Evolutionary conservation across 805 yeast genomes (phyloP), one percentile per base, ranked within the genome.

Genomic region (Sungouiozyma intestinalis): DNA sequence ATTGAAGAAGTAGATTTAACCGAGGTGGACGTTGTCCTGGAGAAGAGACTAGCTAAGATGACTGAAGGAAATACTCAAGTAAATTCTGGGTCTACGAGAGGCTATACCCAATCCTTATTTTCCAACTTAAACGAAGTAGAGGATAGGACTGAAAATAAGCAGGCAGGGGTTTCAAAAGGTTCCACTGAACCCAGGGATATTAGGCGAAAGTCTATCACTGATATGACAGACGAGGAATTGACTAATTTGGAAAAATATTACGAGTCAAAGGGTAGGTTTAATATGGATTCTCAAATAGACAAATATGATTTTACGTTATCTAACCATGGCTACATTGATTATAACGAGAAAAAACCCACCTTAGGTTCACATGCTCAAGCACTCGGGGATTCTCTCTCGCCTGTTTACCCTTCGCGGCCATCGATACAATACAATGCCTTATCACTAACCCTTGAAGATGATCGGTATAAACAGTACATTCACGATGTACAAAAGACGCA

Each of bases 391-490:
- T 50, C 60, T 6, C 41, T 53, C 21, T 48, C 52, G 2, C 53
- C 53, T 13, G 50, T 52, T 7, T 62, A 62, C 39, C 66, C 66
- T 11, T 54, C 66, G 4, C 49, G 64, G 36, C 66, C 66, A 3
- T 46, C 49, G 5, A 53, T 60, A 2, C 45, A 45, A 21, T 54
- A 57, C 38, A 52, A 51, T 35, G 65, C 65, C 5, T 40, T 60
- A 4, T 48, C 58, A 1, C 34, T 59, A 20, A 53, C 64, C 2
- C 42, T 46, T 20, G 47, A 50, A 38, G 51, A 51, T 40, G 16
- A 34, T 11, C 39, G 45, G 2, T 60, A 50, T 42, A 45, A 48
- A 16, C 37, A 46, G 9, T 50, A 35, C 34, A 48, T 54, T 5
- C 41, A 42, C 13, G n/a, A 29, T 8, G 16, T 38, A 15, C 47